Conservation (phyloP, 2,329 filamentous ascomycete species). For the Parastagonospora nodorum region DNA sequence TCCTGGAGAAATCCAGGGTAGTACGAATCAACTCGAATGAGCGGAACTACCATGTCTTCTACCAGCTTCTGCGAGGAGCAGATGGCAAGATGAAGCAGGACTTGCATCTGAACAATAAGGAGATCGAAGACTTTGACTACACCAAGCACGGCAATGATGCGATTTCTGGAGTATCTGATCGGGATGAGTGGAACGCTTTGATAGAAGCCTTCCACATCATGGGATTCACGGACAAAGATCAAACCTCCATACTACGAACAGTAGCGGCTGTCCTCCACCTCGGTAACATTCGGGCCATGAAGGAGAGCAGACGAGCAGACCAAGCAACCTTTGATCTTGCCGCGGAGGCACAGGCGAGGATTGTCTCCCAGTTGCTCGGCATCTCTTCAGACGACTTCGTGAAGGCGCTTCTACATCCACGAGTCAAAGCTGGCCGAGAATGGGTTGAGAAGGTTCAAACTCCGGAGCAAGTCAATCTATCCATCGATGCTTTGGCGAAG, state of each 20-base stretch:
- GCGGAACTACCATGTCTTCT: constrained; percentile 97
- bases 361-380: constrained; percentile 82
- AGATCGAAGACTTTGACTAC: constrained; percentile 88
- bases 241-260: constrained; percentile 80
- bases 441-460: constrained; percentile 99
- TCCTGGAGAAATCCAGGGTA: constrained; percentile 96
- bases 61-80: constrained; percentile 88
- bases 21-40: constrained; percentile 86
- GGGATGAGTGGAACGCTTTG: constrained; percentile 84
- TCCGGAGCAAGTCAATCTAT: constrained; percentile 89
- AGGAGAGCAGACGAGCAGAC: constrained; percentile 88
- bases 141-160: constrained; percentile 89
- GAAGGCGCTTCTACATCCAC: constrained; percentile 86
- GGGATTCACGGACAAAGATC: constrained; percentile 87
- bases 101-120: constrained; percentile 74
- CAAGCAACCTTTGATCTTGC: constrained; percentile 83
- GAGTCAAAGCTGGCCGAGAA: constrained; percentile 92
- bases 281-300: constrained; percentile 86
- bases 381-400: constrained; percentile 85
- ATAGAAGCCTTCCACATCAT: constrained; percentile 94
- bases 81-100: constrained; percentile 73
- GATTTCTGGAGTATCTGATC: constrained; percentile 87
- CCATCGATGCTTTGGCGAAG: constrained; percentile 89
- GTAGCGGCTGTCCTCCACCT: constrained; percentile 91
- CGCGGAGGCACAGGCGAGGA: constrained; percentile 73